These are phyloP conservation scores for Paracamarosporium sp. DNA, from an alignment of 2,329 filamentous ascomycete genomes.

Conservation along the genomic window DNA sequence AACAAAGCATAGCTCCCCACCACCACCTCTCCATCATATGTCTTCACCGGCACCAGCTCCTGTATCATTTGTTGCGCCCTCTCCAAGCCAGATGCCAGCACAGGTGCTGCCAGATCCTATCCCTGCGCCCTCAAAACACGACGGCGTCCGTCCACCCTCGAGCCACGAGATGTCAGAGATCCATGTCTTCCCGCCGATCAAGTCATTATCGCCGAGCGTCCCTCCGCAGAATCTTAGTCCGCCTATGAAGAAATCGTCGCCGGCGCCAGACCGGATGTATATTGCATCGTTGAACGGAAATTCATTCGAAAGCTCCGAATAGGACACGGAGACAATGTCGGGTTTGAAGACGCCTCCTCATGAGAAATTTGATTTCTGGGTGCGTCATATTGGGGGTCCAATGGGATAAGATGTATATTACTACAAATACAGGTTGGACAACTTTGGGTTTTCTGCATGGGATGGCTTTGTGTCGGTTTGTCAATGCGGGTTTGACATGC, in stretches of 20 bases:
- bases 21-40: constrained; percentile 40
- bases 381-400: neutral
- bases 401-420: neutral
- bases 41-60: constrained; percentile 36
- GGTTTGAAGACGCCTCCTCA: neutral
- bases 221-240: constrained; percentile 65
- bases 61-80: constrained; percentile 29
- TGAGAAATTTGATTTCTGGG: neutral
- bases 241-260: constrained; percentile 60
- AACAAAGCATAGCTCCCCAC: constrained; percentile 48
- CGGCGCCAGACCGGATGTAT: constrained; percentile 27
- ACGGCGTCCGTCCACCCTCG: constrained; percentile 39
- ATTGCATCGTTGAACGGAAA: constrained; percentile 8
- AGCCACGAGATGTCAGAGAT: constrained; percentile 43
- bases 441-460: neutral
- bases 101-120: constrained; percentile 44
- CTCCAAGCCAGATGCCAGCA: constrained; percentile 38
- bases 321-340: neutral
- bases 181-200: constrained; percentile 64
- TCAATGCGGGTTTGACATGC: neutral
- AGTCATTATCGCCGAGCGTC: constrained; percentile 65
- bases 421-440: neutral
- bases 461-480: neutral
- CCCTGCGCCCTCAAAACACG: constrained; percentile 57
- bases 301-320: neutral